Evolutionary conservation across 1,139 yeast genomes (phyloP), one percentile per base, ranked within the genome.

Genomic region (Pichia inconspicua): DNA sequence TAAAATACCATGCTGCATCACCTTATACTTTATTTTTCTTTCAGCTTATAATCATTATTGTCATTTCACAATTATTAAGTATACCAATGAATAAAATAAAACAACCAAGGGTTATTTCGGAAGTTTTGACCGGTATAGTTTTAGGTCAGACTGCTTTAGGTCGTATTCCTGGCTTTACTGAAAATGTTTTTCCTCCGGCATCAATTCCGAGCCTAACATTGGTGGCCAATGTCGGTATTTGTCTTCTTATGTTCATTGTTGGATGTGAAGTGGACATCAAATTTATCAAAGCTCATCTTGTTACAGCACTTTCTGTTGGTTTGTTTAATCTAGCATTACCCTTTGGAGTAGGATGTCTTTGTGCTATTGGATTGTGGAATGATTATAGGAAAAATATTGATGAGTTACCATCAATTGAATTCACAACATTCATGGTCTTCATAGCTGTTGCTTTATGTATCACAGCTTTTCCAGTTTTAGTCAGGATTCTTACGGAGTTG

Each of bases 401-500:
- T 2, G 55, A 55, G 9, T 49, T 59, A 32, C 64, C 63, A 3
- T 62, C 63, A 7, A 71, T 80, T 40, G 68, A 77, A 49, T 84
- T 82, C 60, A 80, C 88, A n/a, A 82, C 87, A 0, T 84, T 75
- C 56, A 78, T 82, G 80, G 83, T 83, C 15, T 84, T 84, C 55
- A 80, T 84, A 45, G 89, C 90, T 4, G 88, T 83, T 19, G 90
- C 95, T 2, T 73, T 84, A 70, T 79, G 90, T 54, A 83, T 85
- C 55, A 85, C 95, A 1, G 95, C 94, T 0, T 81, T 85, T 65
- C 95, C 95, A 0, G 95, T 85, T 8, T 68, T 85, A 55, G 90
- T 87, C 1, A 78, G 94, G 61, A 85, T 85, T 40, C 67, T 85
- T 53, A 80, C 88, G 4, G 92, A 84, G 60, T 69, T 85, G 53